Evolutionary conservation across 2,329 filamentous ascomycete species (phyloP).

Genomic region (Atkinsonella hypoxylon): DNA sequence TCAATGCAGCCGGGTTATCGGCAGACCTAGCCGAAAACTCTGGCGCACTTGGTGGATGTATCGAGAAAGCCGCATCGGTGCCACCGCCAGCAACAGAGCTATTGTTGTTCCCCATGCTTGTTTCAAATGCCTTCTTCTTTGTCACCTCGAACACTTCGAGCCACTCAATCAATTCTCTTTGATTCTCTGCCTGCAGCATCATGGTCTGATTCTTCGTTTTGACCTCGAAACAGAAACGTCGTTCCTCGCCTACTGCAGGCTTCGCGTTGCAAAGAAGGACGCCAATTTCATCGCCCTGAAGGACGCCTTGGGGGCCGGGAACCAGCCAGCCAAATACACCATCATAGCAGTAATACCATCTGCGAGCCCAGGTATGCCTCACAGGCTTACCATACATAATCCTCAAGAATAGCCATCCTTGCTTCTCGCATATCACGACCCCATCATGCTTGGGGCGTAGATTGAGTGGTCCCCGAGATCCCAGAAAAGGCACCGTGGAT

Average conservation of each 20-base stretch:
- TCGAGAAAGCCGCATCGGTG: slow-evolving; percentile 73
- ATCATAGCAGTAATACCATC: slow-evolving; percentile 94
- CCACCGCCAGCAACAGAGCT: slow-evolving; percentile 35
- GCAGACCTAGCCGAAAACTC: slow-evolving; percentile 78
- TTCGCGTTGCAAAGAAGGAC: slow-evolving; percentile 88
- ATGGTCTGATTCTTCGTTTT: slow-evolving; percentile 93
- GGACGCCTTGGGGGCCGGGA: slow-evolving; percentile 72
- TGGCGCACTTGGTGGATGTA: slow-evolving; percentile 74
- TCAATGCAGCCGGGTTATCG: slow-evolving; percentile 53
- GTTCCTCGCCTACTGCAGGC: slow-evolving; percentile 82
- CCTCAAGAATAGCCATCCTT: slow-evolving; percentile 85
- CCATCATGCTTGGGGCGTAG: slow-evolving; percentile 43
- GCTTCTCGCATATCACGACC: slow-evolving; percentile 59
- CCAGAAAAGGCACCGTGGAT: slow-evolving; percentile 80
- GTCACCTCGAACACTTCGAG: slow-evolving; percentile 85
- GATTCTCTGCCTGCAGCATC: slow-evolving; percentile 84
- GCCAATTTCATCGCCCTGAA: slow-evolving; percentile 93
- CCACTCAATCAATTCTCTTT: slow-evolving; percentile 88
- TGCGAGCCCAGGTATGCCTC: slow-evolving; percentile 74
- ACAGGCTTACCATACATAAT: slow-evolving; percentile 79
- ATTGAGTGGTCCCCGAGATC: slow-evolving; percentile 54
- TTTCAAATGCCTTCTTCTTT: slow-evolving; percentile 84
- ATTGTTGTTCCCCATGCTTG: slow-evolving; percentile 42
- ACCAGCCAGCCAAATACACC: slow-evolving; percentile 94
- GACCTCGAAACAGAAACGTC: slow-evolving; percentile 94